A percentile compares a stretch with the other conserved stretches of the same genome.
Evolutionary conservation across 495 filamentous ascomycete species (phyloP).

Genomic region (Beverwykella pulmonaria): DNA sequence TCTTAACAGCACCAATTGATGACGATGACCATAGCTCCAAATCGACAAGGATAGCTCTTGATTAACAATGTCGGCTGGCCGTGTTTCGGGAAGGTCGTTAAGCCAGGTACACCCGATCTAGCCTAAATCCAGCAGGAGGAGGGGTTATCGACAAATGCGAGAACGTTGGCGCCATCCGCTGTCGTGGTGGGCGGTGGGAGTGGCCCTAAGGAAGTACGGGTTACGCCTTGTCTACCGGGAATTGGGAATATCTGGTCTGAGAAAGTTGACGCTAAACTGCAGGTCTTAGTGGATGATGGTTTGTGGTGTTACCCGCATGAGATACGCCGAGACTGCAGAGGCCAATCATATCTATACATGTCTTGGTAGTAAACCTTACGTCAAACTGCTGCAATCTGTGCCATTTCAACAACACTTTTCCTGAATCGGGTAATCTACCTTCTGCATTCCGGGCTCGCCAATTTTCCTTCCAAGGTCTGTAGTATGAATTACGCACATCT

Average conservation of each 20-base stretch:
- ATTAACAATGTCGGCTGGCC: constrained; percentile 2
- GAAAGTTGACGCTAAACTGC: no score
- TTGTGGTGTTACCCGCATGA: no score
- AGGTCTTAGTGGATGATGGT: no score
- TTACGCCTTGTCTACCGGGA: no score
- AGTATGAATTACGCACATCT: no score
- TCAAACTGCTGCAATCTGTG: neutral
- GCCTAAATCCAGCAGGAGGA: constrained; percentile 18
- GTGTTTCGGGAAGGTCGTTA: constrained; percentile 29
- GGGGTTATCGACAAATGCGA: neutral
- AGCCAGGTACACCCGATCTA: constrained; percentile 8
- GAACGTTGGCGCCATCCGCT: neutral
- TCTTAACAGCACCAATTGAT: neutral
- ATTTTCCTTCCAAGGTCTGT: neutral
- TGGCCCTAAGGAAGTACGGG: neutral
- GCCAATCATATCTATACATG: neutral
- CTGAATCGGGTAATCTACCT: neutral
- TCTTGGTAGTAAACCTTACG: neutral
- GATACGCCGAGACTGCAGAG: no score
- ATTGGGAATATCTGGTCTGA: no score
- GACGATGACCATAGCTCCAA: neutral
- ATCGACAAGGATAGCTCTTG: constrained; percentile 19
- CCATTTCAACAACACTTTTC: neutral
- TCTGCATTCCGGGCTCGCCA: neutral
- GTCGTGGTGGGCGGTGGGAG: neutral